Conservation (phyloP, 1,284 basidiomycete species). For the Boletus mariae region DNA sequence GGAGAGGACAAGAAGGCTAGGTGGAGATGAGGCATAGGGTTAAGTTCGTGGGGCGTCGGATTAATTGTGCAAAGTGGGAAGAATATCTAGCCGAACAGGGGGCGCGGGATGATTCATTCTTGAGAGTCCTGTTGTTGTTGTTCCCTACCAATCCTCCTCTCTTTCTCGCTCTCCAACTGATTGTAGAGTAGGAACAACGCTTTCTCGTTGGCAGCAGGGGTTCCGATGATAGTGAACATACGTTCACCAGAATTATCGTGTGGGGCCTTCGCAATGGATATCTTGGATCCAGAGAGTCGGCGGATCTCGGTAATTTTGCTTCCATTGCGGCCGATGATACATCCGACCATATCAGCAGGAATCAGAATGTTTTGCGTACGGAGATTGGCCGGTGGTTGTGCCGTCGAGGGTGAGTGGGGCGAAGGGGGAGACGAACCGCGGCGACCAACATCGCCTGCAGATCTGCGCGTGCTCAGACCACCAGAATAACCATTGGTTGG, state of each 20-base stretch:
- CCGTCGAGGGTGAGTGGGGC: slow-evolving; percentile 49
- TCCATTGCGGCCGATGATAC: slow-evolving; percentile 94
- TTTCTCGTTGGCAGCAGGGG: slow-evolving; percentile 94
- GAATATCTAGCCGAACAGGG: neutral
- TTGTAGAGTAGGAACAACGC: slow-evolving; percentile 97
- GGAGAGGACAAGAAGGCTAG: slow-evolving; percentile 29
- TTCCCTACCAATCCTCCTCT: slow-evolving; percentile 80
- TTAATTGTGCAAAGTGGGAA: slow-evolving; percentile 13
- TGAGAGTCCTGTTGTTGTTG: slow-evolving; percentile 62
- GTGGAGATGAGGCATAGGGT: slow-evolving; percentile 25
- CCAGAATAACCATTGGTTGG: slow-evolving; percentile 43
- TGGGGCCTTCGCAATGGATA: slow-evolving; percentile 96
- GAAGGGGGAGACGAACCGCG: slow-evolving; percentile 56
- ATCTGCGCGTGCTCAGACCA: slow-evolving; percentile 49
- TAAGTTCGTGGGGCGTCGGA: slow-evolving; percentile 13
- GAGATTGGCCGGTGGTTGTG: slow-evolving; percentile 66
- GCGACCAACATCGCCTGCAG: slow-evolving; percentile 49
- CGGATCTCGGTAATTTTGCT: slow-evolving; percentile 99
- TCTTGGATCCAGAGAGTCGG: slow-evolving; percentile 92
- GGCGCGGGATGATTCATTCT: slow-evolving; percentile 35
- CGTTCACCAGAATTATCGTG: slow-evolving; percentile 98
- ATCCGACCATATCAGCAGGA: slow-evolving; percentile 98
- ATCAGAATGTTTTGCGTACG: slow-evolving; percentile 99
- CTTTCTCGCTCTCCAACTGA: slow-evolving; percentile 94
- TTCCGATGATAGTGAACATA: slow-evolving; percentile 99